phyloP scores from a whole-genome alignment of 2,329 filamentous ascomycete species.

The Juglanconis juglandina region DNA sequence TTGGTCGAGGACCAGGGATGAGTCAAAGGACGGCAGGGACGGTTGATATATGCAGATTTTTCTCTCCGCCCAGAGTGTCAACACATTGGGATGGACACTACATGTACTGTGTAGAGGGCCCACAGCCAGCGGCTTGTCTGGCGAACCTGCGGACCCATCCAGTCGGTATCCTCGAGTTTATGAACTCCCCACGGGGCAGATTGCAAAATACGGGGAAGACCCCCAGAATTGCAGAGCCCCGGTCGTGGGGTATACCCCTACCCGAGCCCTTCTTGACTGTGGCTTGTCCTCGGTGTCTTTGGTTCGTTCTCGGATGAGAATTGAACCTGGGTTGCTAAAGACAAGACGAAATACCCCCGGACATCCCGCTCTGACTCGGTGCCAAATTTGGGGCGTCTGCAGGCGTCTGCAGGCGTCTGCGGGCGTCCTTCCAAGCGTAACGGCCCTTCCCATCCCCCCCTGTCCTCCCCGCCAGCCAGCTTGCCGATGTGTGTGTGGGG shows the following conservation, averaged over 20 bases:
- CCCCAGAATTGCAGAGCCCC: conserved; percentile 5
- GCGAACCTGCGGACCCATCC: not conserved
- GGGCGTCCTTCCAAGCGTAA: too few species aligned
- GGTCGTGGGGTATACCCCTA: conserved; percentile 7
- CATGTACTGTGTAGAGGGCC: too few species aligned
- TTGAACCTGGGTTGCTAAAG: conserved; percentile 5
- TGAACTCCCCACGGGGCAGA: conserved; percentile 2
- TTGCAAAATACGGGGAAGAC: conserved; percentile 8
- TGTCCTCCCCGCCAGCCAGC: not conserved
- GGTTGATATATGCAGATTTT: conserved; percentile 17
- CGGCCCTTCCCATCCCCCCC: not conserved
- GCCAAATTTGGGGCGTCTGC: too few species aligned
- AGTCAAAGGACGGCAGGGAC: not conserved
- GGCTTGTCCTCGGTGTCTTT: not conserved
- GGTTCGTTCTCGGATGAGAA: conserved; percentile 7
- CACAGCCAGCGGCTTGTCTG: not conserved
- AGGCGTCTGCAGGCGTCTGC: too few species aligned
- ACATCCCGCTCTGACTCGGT: not conserved
- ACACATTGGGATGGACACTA: too few species aligned
- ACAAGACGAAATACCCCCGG: not conserved
- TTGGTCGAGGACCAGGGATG: not conserved
- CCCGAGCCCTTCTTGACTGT: not conserved
- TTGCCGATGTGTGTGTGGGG: not conserved
- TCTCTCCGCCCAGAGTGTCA: not conserved
- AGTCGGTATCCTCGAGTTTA: not conserved